Percentiles rank a stretch among this genome's conserved stretches.
These are phyloP conservation scores for Hypoxylon rickii DNA, from an alignment of 495 filamentous ascomycete genomes.

Conservation along the genomic window DNA sequence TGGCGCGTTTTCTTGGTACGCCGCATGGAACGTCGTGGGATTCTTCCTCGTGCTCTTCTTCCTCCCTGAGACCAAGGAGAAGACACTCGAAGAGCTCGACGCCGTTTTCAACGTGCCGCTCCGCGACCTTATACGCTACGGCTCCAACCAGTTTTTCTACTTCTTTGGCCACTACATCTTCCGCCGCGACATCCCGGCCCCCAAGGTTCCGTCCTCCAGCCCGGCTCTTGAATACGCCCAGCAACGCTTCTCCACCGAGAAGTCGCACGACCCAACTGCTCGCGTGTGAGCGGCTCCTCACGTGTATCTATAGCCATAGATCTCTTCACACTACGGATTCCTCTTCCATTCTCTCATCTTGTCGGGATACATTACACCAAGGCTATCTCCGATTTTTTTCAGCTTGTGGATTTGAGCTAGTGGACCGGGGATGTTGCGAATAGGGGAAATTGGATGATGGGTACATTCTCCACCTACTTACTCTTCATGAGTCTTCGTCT, in stretches of 20 bases:
- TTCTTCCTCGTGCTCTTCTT: constrained; percentile 73
- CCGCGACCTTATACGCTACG: constrained; percentile 56
- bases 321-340: no score
- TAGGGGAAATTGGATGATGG: no score
- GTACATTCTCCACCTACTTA: no score
- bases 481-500: no score
- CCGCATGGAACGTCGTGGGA: constrained; percentile 69
- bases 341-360: no score
- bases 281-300: constrained; percentile 22
- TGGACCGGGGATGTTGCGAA: no score
- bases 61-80: constrained; percentile 82
- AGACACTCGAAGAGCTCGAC: constrained; percentile 72
- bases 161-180: constrained; percentile 59
- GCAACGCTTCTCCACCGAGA: constrained; percentile 31
- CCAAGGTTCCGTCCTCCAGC: constrained; percentile 25
- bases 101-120: constrained; percentile 59
- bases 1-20: constrained; percentile 72
- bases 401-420: no score
- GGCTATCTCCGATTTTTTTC: no score
- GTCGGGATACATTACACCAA: no score
- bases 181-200: constrained; percentile 44
- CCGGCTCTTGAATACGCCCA: constrained; percentile 27
- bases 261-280: constrained; percentile 29
- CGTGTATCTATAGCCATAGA: background rate
- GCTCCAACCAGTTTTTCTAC: constrained; percentile 42